Evolutionary conservation across 306 rosid species (phyloP).

Genomic region (Cicer yamashitae): DNA sequence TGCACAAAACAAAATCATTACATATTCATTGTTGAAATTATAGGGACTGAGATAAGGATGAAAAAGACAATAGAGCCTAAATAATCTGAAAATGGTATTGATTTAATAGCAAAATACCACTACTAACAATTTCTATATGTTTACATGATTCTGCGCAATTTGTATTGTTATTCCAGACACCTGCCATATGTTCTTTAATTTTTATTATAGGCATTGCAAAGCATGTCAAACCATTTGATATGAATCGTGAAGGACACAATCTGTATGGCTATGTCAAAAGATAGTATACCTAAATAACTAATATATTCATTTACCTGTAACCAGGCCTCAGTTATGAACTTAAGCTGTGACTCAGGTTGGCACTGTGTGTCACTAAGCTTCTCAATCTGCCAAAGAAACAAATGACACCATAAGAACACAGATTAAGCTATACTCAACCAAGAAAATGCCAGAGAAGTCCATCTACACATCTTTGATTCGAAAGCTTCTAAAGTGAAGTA

Average conservation of each 20-base stretch:
- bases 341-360: slow-evolving; percentile 97
- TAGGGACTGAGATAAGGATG: not conserved
- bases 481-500: not conserved
- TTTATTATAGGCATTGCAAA: not conserved
- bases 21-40: not conserved
- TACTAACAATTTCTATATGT: not conserved
- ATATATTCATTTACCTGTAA: slow-evolving; percentile 68
- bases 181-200: not conserved
- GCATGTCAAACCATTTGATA: not conserved
- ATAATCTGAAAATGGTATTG: not conserved
- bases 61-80: not conserved
- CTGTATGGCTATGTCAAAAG: not conserved
- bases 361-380: slow-evolving; percentile 92
- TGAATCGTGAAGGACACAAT: not conserved
- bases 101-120: not conserved
- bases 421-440: slow-evolving; percentile 13
- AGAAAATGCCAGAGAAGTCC: not conserved
- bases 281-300: not conserved
- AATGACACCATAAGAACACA: slow-evolving; percentile 17
- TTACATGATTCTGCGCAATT: not conserved
- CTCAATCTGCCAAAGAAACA: slow-evolving; percentile 64
- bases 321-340: slow-evolving; percentile 98
- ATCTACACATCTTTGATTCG: not conserved
- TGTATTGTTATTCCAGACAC: not conserved
- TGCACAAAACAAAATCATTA: not conserved